Evolutionary conservation across 2,329 filamentous ascomycete genomes (phyloP).

Genomic region (Alternaria triticina): DNA sequence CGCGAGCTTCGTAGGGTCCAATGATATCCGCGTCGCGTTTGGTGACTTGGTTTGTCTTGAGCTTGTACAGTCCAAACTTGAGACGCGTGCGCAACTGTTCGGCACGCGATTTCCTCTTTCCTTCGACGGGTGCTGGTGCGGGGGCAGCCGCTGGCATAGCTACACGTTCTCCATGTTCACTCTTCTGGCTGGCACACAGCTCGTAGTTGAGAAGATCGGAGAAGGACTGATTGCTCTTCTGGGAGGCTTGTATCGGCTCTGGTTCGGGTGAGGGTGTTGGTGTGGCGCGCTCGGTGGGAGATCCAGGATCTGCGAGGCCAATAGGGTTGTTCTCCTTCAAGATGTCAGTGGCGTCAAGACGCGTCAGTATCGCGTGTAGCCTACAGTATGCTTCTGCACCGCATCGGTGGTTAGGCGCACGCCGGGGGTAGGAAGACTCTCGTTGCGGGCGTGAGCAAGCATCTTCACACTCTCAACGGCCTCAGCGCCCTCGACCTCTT

Average conservation of each 20-base stretch:
- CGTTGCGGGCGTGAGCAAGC: conserved; percentile 32
- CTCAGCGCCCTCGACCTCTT: conserved; percentile 45
- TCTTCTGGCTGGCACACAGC: conserved; percentile 50
- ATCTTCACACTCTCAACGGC: conserved; percentile 33
- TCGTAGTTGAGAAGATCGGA: conserved; percentile 58
- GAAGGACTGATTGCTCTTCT: conserved; percentile 52
- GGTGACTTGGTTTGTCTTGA: conserved; percentile 73
- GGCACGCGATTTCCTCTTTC: conserved; percentile 59
- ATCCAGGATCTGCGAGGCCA: conserved; percentile 36
- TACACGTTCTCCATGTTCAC: conserved; percentile 23
- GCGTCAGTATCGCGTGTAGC: conserved; percentile 11
- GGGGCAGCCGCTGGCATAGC: conserved; percentile 13
- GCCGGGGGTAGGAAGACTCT: conserved; percentile 13
- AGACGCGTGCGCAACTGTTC: conserved; percentile 73
- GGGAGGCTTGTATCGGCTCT: conserved; percentile 28
- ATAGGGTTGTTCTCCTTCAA: conserved; percentile 33
- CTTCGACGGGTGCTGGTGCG: conserved; percentile 9
- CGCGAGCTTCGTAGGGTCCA: conserved; percentile 34
- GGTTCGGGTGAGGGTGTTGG: conserved; percentile 28
- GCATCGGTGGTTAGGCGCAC: conserved; percentile 32
- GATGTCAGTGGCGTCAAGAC: conserved; percentile 27
- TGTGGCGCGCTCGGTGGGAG: conserved; percentile 45
- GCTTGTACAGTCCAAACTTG: conserved; percentile 74
- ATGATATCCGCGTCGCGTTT: conserved; percentile 67
- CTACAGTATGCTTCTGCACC: conserved; percentile 39